Evolutionary conservation across 2,329 filamentous ascomycete genomes (phyloP).

Genomic region (Catunica adiposa): DNA sequence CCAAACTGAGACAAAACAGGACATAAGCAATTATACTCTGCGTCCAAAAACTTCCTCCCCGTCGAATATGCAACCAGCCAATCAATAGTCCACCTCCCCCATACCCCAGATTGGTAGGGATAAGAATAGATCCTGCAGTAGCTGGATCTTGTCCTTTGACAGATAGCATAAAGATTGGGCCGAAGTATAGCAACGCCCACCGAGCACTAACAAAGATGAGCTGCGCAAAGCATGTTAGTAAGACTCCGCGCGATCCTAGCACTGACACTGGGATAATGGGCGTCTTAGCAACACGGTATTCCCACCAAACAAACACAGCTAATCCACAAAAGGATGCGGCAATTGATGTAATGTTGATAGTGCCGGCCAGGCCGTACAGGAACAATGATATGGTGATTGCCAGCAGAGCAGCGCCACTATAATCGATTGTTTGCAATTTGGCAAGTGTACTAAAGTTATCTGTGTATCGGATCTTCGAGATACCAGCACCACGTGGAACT

Average conservation of each 20-base stretch:
- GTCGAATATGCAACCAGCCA: slow-evolving; percentile 60
- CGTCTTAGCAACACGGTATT: slow-evolving; percentile 45
- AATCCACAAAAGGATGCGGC: slow-evolving; percentile 37
- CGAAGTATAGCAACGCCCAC: slow-evolving; percentile 68
- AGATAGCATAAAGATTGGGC: slow-evolving; percentile 63
- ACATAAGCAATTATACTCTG: slow-evolving; percentile 42
- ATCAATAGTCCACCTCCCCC: slow-evolving; percentile 55
- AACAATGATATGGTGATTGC: slow-evolving; percentile 52
- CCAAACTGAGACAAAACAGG: slow-evolving; percentile 44
- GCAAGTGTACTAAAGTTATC: slow-evolving; percentile 16
- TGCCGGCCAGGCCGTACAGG: slow-evolving; percentile 51
- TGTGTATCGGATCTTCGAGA: not conserved
- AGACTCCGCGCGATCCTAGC: slow-evolving; percentile 50
- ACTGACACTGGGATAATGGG: slow-evolving; percentile 61
- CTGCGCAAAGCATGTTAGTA: slow-evolving; percentile 58
- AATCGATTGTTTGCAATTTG: slow-evolving; percentile 55
- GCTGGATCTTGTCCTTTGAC: slow-evolving; percentile 55
- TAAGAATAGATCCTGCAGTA: slow-evolving; percentile 55
- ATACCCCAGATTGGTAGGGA: slow-evolving; percentile 71
- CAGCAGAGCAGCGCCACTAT: slow-evolving; percentile 51
- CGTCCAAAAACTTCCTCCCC: slow-evolving; percentile 55
- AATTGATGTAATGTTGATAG: slow-evolving; percentile 43
- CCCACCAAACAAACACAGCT: slow-evolving; percentile 41
- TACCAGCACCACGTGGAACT: slow-evolving; percentile 32
- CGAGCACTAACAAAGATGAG: slow-evolving; percentile 66